Evolutionary conservation across 176 grass and related monocot species (phyloP).

Genomic region (Tillandsia leiboldiana): DNA sequence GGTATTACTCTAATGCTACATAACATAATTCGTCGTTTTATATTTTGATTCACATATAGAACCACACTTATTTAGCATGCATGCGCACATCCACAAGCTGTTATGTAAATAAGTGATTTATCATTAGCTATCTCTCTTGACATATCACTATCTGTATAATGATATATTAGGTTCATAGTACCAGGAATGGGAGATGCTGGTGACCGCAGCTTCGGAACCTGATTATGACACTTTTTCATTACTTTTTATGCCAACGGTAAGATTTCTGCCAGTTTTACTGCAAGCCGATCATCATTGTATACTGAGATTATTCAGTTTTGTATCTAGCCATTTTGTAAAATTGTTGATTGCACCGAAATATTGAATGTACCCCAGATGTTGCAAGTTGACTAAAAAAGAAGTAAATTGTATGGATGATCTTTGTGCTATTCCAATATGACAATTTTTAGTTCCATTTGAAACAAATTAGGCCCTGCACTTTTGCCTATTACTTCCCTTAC

Average conservation of each 20-base stretch:
- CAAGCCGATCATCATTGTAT: neutral
- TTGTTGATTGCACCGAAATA: neutral
- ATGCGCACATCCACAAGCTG: neutral
- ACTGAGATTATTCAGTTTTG: neutral
- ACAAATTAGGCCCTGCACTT: no score
- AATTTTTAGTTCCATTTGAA: no score
- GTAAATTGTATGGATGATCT: no score
- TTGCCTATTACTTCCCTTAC: no score
- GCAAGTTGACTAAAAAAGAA: no score
- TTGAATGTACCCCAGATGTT: no score
- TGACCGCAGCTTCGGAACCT: constrained; percentile 84
- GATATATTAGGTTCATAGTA: constrained; percentile 59
- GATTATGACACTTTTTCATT: neutral
- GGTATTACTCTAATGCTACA: constrained; percentile 42
- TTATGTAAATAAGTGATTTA: neutral
- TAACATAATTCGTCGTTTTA: neutral
- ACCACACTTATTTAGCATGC: neutral
- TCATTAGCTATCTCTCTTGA: neutral
- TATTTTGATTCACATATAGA: neutral
- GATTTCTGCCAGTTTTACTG: neutral
- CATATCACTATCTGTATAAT: neutral
- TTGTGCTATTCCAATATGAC: no score
- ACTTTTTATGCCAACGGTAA: neutral
- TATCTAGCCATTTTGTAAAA: neutral
- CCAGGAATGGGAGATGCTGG: constrained; percentile 94